phyloP scores from a whole-genome alignment of 1,139 yeast species.

The Taphrina pruni region DNA sequence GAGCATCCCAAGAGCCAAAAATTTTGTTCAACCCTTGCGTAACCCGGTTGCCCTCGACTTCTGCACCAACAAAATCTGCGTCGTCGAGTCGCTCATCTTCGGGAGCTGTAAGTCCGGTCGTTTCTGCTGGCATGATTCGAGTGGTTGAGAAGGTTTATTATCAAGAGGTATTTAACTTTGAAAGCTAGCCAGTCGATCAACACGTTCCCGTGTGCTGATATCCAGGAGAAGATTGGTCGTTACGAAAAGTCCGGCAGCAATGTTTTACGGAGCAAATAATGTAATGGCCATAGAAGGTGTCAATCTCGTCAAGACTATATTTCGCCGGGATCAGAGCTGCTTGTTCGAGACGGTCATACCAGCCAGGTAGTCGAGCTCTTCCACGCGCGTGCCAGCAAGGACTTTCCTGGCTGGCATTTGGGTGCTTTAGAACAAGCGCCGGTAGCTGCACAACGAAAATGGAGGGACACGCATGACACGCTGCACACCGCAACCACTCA shows the following conservation, averaged over 20 bases:
- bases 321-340: slow-evolving; percentile 6
- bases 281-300: neutral
- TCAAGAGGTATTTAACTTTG: too few species aligned
- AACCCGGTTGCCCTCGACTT: slow-evolving; percentile 2
- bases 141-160: neutral
- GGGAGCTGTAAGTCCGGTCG: slow-evolving; percentile 18
- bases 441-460: neutral
- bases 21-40: neutral
- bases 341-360: neutral
- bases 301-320: neutral
- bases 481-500: neutral
- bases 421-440: slow-evolving; percentile 1
- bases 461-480: slow-evolving; percentile 1
- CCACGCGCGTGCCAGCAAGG: neutral
- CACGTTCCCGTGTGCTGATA: too few species aligned
- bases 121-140: slow-evolving; percentile 8
- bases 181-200: too few species aligned
- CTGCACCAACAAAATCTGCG: slow-evolving; percentile 38
- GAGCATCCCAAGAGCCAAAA: slow-evolving; percentile 18
- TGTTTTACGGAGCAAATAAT: neutral
- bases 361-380: slow-evolving; percentile 8
- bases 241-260: too few species aligned
- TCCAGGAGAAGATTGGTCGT: neutral
- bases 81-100: slow-evolving; percentile 34
- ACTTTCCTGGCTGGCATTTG: neutral